Evolutionary conservation across 1,284 basidiomycete genomes (phyloP).

Genomic region (Thelephora terrestris): DNA sequence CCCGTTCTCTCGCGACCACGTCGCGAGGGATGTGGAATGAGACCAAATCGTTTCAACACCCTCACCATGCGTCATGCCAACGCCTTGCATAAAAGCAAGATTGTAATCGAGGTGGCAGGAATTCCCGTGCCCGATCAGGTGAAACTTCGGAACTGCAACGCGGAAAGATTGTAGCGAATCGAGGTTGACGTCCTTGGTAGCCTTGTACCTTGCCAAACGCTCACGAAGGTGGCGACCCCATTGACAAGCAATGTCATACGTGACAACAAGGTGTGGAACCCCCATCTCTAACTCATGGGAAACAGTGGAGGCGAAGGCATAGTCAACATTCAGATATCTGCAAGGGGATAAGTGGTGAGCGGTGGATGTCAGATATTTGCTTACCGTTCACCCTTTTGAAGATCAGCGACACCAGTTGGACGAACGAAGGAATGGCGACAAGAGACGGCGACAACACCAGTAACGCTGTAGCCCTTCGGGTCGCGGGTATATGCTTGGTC

Average conservation of each 20-base stretch:
- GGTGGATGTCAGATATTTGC: neutral
- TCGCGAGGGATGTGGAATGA: neutral
- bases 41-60: conserved; percentile 14
- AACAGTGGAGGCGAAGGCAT: too few relatives aligned
- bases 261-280: conserved; percentile 12
- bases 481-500: conserved; percentile 6
- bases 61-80: conserved; percentile 13
- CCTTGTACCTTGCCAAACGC: conserved; percentile 5
- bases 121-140: conserved; percentile 10
- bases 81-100: conserved; percentile 9
- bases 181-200: conserved; percentile 11
- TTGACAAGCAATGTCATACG: conserved; percentile 29
- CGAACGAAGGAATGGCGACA: conserved; percentile 27
- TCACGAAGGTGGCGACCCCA: conserved; percentile 16
- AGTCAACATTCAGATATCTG: too few relatives aligned
- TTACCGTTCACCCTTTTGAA: too few relatives aligned
- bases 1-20: conserved; percentile 10
- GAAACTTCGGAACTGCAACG: conserved; percentile 17
- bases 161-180: too few relatives aligned
- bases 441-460: conserved; percentile 22
- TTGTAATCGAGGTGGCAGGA: conserved; percentile 11
- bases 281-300: too few relatives aligned
- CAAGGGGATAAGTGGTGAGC: conserved; percentile 18
- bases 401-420: conserved; percentile 22
- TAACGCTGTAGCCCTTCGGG: conserved; percentile 15